Evolutionary conservation across 176 grass and related monocot species (phyloP).

Genomic region (Calamus simplicifolius): DNA sequence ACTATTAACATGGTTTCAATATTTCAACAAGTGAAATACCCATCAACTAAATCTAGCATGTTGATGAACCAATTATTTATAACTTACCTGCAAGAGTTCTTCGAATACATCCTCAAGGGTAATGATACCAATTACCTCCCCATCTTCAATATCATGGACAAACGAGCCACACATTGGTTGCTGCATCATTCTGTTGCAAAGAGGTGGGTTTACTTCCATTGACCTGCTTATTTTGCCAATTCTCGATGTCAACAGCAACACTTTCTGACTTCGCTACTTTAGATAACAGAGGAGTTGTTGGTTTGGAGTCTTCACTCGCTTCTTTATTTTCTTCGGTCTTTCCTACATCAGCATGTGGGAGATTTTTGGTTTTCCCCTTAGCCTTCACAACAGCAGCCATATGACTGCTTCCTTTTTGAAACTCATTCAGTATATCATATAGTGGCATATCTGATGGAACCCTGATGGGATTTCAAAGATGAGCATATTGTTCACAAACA

Average conservation of each 20-base stretch:
- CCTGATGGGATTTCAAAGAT: conserved; percentile 36
- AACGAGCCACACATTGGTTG: conserved; percentile 31
- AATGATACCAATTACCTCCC: conserved; percentile 98
- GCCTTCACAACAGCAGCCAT: conserved; percentile 97
- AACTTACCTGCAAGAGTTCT: conserved; percentile 91
- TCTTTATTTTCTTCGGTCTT: conserved; percentile 42
- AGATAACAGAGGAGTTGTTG: conserved; percentile 57
- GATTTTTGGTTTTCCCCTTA: conserved; percentile 44
- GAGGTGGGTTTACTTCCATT: conserved; percentile 40
- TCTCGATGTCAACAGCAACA: conserved; percentile 74
- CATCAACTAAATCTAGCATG: too few species aligned
- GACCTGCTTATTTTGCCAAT: conserved; percentile 35
- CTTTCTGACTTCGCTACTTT: conserved; percentile 41
- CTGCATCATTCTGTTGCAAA: conserved; percentile 24
- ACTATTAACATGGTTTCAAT: too few species aligned
- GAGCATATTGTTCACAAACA: neutral
- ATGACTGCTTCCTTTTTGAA: conserved; percentile 99
- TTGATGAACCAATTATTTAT: neutral
- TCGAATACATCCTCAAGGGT: conserved; percentile 99
- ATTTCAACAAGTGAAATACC: too few species aligned
- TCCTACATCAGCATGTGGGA: conserved; percentile 17
- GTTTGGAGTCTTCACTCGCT: conserved; percentile 16
- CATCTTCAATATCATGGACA: conserved; percentile 88
- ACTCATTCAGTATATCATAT: conserved; percentile 99
- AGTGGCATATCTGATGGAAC: conserved; percentile 97